A percentile compares a stretch with the other conserved stretches of the same genome.
These are phyloP conservation scores for Dactylellina cionopaga DNA, from an alignment of 2,329 filamentous ascomycete genomes.

Conservation along the genomic window DNA sequence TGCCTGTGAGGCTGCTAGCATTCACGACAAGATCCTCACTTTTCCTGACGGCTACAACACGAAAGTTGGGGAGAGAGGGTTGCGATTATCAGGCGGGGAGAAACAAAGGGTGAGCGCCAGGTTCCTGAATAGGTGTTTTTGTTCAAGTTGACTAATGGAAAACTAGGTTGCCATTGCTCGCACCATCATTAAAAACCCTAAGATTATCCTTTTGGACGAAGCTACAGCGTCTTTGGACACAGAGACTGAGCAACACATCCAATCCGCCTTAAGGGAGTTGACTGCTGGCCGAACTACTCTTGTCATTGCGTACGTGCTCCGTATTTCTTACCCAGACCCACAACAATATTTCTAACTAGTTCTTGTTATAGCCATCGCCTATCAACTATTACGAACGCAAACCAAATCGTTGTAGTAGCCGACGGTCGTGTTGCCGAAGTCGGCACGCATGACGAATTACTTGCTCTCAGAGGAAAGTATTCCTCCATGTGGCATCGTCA, in stretches of 20 bases:
- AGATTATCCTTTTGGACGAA: constrained; percentile 92
- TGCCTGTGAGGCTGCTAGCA: constrained; percentile 86
- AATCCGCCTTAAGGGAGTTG: constrained; percentile 82
- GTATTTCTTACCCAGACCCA: too few relatives aligned
- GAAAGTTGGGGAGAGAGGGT: constrained; percentile 87
- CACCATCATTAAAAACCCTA: constrained; percentile 89
- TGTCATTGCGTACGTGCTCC: constrained; percentile 79
- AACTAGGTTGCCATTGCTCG: constrained; percentile 82
- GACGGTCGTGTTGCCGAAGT: constrained; percentile 79
- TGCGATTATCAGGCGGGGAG: constrained; percentile 87
- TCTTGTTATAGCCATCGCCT: constrained; percentile 72
- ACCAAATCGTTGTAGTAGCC: constrained; percentile 83
- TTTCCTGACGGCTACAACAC: constrained; percentile 91
- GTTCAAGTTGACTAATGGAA: neutral
- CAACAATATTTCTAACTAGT: constrained; percentile 10
- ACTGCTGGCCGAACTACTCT: constrained; percentile 88
- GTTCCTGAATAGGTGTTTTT: neutral
- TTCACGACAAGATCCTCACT: constrained; percentile 88
- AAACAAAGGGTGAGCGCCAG: constrained; percentile 73
- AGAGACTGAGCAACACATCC: constrained; percentile 92
- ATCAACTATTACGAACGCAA: constrained; percentile 84
- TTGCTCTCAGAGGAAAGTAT: constrained; percentile 77
- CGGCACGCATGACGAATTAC: constrained; percentile 80
- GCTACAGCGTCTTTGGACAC: constrained; percentile 91
- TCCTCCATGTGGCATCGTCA: constrained; percentile 90